phyloP scores from a whole-genome alignment of 2,329 filamentous ascomycete genomes.

The Penicillium thymicola region DNA sequence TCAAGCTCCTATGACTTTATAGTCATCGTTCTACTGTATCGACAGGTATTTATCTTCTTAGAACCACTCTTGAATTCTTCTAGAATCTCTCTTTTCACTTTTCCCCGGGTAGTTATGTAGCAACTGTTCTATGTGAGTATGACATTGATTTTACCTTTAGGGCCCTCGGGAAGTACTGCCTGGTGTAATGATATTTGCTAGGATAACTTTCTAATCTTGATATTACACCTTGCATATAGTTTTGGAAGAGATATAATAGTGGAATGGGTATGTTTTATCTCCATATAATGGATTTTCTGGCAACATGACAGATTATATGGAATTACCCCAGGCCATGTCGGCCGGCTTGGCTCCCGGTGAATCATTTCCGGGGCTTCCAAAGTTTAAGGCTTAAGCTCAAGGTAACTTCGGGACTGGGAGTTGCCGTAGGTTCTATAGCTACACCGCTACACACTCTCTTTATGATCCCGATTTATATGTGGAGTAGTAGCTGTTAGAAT shows the following conservation, averaged over 20 bases:
- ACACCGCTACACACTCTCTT: neutral
- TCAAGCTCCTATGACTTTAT: neutral
- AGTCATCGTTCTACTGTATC: neutral
- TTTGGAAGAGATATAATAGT: neutral
- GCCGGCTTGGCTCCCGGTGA: constrained; percentile 2
- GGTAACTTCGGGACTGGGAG: neutral
- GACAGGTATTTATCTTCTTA: neutral
- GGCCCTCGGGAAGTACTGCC: neutral
- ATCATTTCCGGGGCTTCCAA: neutral
- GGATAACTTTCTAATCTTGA: no score
- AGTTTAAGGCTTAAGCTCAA: neutral
- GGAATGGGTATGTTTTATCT: neutral
- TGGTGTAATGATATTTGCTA: no score
- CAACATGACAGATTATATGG: neutral
- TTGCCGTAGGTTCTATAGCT: neutral
- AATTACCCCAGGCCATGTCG: neutral
- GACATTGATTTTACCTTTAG: no score
- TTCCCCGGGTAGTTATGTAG: no score
- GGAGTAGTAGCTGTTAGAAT: neutral
- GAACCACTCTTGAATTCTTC: no score
- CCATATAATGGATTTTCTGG: neutral
- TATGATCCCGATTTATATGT: neutral
- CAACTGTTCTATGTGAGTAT: no score
- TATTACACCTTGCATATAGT: neutral
- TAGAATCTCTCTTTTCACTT: no score